Evolutionary conservation across 108 stramenopile genomes (phyloP).

Genomic region (Fragilariopsis cylindrus): DNA sequence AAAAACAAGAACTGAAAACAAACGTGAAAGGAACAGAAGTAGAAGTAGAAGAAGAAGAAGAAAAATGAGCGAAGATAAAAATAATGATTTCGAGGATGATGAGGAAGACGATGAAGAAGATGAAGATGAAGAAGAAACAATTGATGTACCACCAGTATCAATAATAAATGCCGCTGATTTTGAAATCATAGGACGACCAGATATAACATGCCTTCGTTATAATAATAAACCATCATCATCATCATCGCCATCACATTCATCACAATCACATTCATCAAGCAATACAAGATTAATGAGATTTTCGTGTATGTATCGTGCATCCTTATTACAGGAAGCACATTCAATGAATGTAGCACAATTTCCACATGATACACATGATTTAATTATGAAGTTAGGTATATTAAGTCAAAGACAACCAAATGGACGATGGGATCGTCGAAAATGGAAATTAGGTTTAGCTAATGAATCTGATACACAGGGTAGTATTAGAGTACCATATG

Average conservation of each 20-base stretch:
- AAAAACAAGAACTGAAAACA: not conserved
- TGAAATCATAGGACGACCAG: conserved; percentile 47
- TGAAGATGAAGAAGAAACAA: conserved; percentile 9
- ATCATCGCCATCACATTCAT: conserved; percentile 11
- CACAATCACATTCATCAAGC: too few species aligned
- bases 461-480: conserved; percentile 42
- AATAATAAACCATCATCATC: not conserved
- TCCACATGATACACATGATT: conserved; percentile 59
- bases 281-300: conserved; percentile 40
- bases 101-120: conserved; percentile 12
- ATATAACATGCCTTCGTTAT: conserved; percentile 32
- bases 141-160: conserved; percentile 51
- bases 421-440: conserved; percentile 48
- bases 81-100: conserved; percentile 7
- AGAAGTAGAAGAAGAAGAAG: not conserved
- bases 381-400: conserved; percentile 46
- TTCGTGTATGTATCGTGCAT: conserved; percentile 49
- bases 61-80: not conserved
- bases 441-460: conserved; percentile 57
- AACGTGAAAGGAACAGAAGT: not conserved
- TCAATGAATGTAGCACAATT: conserved; percentile 46
- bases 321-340: conserved; percentile 37
- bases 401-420: conserved; percentile 40
- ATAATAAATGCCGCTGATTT: conserved; percentile 53
- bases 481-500: conserved; percentile 44